Conservation (phyloP, 2,329 filamentous ascomycete genomes). For the Colletotrichum sidae region DNA sequence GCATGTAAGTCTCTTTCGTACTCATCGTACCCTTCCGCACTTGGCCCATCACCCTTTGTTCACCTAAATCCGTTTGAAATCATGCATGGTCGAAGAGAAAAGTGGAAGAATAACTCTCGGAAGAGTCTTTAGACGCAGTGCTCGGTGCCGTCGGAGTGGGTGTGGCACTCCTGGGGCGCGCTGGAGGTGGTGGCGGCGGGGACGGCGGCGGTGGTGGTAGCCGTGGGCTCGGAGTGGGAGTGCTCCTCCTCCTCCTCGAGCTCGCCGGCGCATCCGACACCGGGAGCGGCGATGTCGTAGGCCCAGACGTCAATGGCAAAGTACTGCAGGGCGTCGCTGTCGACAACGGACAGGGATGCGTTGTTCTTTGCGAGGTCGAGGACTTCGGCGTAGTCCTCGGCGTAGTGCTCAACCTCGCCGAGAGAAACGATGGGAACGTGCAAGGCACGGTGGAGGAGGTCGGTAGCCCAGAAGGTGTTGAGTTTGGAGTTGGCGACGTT, state of each 20-base stretch:
- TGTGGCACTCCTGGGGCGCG: conserved; percentile 61
- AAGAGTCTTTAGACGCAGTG: conserved; percentile 37
- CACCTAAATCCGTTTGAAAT: neutral
- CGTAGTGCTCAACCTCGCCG: conserved; percentile 70
- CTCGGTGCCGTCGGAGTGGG: conserved; percentile 55
- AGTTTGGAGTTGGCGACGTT: conserved; percentile 66
- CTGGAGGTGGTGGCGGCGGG: conserved; percentile 68
- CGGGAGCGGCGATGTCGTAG: conserved; percentile 72
- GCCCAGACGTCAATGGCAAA: conserved; percentile 78
- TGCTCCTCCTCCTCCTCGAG: conserved; percentile 19
- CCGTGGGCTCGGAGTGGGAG: conserved; percentile 7
- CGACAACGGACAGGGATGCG: conserved; percentile 61
- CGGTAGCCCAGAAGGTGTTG: conserved; percentile 74
- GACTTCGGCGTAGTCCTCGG: conserved; percentile 67
- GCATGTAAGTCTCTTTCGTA: conserved; percentile 8
- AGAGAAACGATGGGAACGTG: conserved; percentile 73
- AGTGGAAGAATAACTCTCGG: too few relatives aligned
- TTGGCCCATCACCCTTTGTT: neutral
- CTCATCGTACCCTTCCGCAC: conserved; percentile 5
- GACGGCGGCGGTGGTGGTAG: conserved; percentile 47
- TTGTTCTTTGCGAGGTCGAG: conserved; percentile 62
- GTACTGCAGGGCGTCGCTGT: conserved; percentile 74
- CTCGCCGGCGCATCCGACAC: conserved; percentile 69
- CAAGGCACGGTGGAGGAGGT: conserved; percentile 74
- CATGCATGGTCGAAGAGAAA: neutral